phyloP scores from a whole-genome alignment of 495 filamentous ascomycete genomes.

The Cladorrhinum samala region DNA sequence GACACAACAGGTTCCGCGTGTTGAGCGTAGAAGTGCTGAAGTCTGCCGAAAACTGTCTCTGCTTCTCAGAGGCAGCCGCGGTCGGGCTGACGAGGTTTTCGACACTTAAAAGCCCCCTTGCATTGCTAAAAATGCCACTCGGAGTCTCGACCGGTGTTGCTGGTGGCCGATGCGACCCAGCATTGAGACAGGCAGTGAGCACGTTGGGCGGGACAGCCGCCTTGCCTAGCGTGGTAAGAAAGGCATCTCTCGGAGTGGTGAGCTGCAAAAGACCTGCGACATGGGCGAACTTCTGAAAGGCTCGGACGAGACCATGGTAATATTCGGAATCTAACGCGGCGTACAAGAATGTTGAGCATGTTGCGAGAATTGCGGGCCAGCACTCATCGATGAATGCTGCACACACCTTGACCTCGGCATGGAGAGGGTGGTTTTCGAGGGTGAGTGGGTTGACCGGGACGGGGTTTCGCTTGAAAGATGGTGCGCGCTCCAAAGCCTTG shows the following conservation, averaged over 20 bases:
- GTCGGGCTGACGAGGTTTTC: slow-evolving; percentile 51
- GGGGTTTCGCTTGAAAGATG: slow-evolving; percentile 51
- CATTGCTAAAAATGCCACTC: slow-evolving; percentile 52
- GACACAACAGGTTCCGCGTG: slow-evolving; percentile 81
- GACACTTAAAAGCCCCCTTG: slow-evolving; percentile 58
- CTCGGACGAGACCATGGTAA: slow-evolving; percentile 85
- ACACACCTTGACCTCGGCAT: slow-evolving; percentile 63
- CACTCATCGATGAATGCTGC: slow-evolving; percentile 81
- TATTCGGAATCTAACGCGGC: slow-evolving; percentile 90
- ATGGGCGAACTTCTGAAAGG: slow-evolving; percentile 93
- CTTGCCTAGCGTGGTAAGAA: slow-evolving; percentile 89
- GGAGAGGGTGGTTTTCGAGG: slow-evolving; percentile 63
- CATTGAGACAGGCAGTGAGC: slow-evolving; percentile 54
- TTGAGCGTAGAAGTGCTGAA: slow-evolving; percentile 54
- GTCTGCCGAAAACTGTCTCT: slow-evolving; percentile 49
- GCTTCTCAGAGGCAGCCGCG: slow-evolving; percentile 38
- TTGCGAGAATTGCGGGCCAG: slow-evolving; percentile 91
- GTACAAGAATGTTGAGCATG: slow-evolving; percentile 90
- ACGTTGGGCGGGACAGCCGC: slow-evolving; percentile 78
- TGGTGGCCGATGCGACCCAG: slow-evolving; percentile 30
- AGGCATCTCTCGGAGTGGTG: slow-evolving; percentile 83
- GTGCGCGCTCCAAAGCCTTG: slow-evolving; percentile 39
- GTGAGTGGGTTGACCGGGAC: slow-evolving; percentile 76
- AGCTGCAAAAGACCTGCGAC: slow-evolving; percentile 84
- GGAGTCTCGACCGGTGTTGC: slow-evolving; percentile 40